Evolutionary conservation across 306 rosid genomes (phyloP), one percentile per base, ranked within the genome.

Genomic region (Inga leiocalycina): DNA sequence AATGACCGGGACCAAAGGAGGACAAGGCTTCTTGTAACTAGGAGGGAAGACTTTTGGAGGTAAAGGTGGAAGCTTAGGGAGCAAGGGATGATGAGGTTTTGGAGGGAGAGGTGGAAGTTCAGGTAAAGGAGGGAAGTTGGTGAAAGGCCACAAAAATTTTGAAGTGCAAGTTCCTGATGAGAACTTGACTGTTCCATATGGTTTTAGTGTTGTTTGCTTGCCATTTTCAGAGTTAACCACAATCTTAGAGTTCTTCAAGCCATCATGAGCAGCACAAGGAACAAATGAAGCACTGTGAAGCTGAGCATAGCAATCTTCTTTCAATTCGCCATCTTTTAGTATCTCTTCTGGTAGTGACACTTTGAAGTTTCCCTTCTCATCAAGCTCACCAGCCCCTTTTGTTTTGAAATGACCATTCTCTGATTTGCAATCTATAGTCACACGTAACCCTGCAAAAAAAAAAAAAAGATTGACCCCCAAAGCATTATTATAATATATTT

Each of bases 281-380:
- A 84, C 19, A 37, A 83, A 87, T 70, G 89, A 80, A 37, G 97
- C 93, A 82, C 93, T 92, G 32, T 90, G 98, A 35, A 96, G 87
- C 66, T 91, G 93, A 69, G 94, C 99, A 88, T 90, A 93, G 46
- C 99, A 96, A 32, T 96, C 94, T 82, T 89, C 97, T 66, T 86
- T 89, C 9, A 95, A 9, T 22, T 90, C 83, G 22, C 84, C 94
- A 34, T 86, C 87, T 81, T 87, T 86, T 8, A 90, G 83, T 39
- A 88, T 87, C 85, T 91, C 93, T 2, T 84, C 44, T 2, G 98
- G 97, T 37, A 65, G 71, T 65, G 43, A 96, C 81, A 0, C 86
- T 81, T 81, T 84, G 90, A 96, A 96, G 68, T 88, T 85, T 6
- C 99, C 99, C 74, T 90, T 87, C 30, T 81, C 82, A 16, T 96